Evolutionary conservation across 2,329 filamentous ascomycete species (phyloP).

Genomic region (Colletotrichum costaricense): DNA sequence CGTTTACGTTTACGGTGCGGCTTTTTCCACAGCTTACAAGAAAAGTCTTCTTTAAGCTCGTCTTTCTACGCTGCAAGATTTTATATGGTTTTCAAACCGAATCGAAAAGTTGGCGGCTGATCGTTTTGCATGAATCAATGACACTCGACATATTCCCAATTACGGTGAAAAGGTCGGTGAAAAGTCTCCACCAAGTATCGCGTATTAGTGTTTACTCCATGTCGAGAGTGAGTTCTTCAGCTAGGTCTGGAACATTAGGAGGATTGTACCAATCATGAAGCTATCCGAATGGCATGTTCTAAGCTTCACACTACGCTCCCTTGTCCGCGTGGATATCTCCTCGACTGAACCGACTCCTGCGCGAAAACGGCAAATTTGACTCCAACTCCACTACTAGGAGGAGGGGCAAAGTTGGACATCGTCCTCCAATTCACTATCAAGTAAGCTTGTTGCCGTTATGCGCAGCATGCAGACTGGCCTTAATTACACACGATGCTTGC

Average conservation of each 20-base stretch:
- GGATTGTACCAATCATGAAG: not conserved
- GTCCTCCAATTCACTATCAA: not conserved
- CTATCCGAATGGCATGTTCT: not conserved
- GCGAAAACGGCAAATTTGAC: not conserved
- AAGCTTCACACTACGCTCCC: not conserved
- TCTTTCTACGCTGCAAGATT: not conserved
- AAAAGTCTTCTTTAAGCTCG: not conserved
- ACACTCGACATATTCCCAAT: not conserved
- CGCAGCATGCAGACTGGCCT: not conserved
- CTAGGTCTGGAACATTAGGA: not conserved
- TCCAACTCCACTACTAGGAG: not conserved
- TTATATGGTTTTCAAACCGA: not conserved
- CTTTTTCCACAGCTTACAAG: too few relatives aligned
- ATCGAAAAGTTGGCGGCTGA: not conserved
- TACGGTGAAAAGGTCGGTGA: too few relatives aligned
- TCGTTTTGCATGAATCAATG: not conserved
- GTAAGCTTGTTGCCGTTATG: slow-evolving; percentile 13
- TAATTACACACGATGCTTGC: slow-evolving; percentile 1
- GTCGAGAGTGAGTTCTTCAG: too few relatives aligned
- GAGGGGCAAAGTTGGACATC: not conserved
- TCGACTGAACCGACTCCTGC: not conserved
- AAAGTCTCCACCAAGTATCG: too few relatives aligned
- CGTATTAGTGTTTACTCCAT: too few relatives aligned
- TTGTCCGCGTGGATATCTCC: too few relatives aligned
- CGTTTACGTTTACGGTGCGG: not conserved